These are phyloP conservation scores for Lumnitzera racemosa DNA, from an alignment of 345 rosid genomes.

Conservation along the genomic window DNA sequence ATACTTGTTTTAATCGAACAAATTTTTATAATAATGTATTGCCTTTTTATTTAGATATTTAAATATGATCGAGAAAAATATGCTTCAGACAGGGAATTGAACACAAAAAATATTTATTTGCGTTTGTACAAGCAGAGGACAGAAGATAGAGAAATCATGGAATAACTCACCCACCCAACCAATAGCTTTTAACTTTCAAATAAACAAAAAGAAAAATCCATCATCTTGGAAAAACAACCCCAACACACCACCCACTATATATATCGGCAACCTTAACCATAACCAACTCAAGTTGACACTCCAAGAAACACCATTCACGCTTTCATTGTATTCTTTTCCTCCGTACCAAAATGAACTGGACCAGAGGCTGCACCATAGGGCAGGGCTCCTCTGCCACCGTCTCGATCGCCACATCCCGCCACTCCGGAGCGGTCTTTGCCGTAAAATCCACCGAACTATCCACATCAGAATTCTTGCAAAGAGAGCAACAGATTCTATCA, in stretches of 20 bases:
- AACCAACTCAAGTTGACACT: conserved; percentile 4
- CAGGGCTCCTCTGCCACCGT: conserved; percentile 74
- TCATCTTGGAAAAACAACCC: too few relatives aligned
- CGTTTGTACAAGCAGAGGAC: neutral
- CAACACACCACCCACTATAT: too few relatives aligned
- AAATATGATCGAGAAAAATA: too few relatives aligned
- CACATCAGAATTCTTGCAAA: conserved; percentile 39
- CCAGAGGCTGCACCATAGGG: conserved; percentile 58
- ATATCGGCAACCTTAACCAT: neutral
- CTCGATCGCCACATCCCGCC: conserved; percentile 31
- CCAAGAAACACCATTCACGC: neutral
- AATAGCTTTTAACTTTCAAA: too few relatives aligned
- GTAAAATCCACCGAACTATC: conserved; percentile 51
- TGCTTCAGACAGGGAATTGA: too few relatives aligned
- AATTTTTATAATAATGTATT: too few relatives aligned
- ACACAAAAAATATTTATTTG: too few relatives aligned
- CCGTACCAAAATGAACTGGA: conserved; percentile 47
- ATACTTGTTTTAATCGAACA: too few relatives aligned
- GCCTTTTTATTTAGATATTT: too few relatives aligned
- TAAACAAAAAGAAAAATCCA: neutral
- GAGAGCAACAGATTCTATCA: conserved; percentile 51
- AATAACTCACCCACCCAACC: neutral
- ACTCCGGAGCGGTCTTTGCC: conserved; percentile 45
- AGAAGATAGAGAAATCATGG: neutral
- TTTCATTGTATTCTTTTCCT: neutral